phyloP scores from a whole-genome alignment of 768 basidiomycete genomes.

The Lyophyllum semitale region DNA sequence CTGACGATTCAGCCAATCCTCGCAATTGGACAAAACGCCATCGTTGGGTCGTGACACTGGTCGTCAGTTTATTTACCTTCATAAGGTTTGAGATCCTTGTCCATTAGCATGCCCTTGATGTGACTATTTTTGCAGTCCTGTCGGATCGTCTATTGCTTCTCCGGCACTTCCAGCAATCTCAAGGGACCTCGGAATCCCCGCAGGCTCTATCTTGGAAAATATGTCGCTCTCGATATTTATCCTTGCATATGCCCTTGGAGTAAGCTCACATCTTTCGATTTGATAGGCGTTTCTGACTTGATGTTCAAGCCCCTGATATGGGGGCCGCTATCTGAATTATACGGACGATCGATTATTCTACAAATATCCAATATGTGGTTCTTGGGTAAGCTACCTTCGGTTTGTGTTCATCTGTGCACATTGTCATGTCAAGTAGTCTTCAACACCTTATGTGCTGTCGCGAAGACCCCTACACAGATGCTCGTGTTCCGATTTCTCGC shows the following conservation, averaged over 20 bases:
- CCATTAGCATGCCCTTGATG: background rate
- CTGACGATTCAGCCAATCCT: slow-evolving; percentile 29
- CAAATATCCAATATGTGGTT: slow-evolving; percentile 62
- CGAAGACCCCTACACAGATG: slow-evolving; percentile 51
- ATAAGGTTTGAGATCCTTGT: slow-evolving; percentile 32
- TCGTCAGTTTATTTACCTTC: slow-evolving; percentile 57
- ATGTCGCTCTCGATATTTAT: slow-evolving; percentile 47
- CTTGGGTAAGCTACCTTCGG: slow-evolving; percentile 39
- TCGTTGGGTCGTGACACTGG: slow-evolving; percentile 51
- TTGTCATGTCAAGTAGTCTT: slow-evolving; percentile 31
- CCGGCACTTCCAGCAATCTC: slow-evolving; percentile 29
- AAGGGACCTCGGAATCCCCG: slow-evolving; percentile 24
- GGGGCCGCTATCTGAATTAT: slow-evolving; percentile 41
- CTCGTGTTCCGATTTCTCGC: slow-evolving; percentile 64
- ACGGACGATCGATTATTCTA: slow-evolving; percentile 47
- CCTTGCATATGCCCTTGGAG: slow-evolving; percentile 38
- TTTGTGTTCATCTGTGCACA: background rate
- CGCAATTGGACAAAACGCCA: slow-evolving; percentile 44
- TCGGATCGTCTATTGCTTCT: slow-evolving; percentile 34
- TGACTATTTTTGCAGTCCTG: slow-evolving; percentile 22
- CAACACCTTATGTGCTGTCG: slow-evolving; percentile 52
- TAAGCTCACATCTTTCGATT: slow-evolving; percentile 15
- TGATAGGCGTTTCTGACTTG: background rate
- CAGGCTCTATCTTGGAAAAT: slow-evolving; percentile 34
- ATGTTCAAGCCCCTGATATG: slow-evolving; percentile 33